phyloP scores from a whole-genome alignment of 1,139 yeast genomes.

The Yamadazyma sp. region DNA sequence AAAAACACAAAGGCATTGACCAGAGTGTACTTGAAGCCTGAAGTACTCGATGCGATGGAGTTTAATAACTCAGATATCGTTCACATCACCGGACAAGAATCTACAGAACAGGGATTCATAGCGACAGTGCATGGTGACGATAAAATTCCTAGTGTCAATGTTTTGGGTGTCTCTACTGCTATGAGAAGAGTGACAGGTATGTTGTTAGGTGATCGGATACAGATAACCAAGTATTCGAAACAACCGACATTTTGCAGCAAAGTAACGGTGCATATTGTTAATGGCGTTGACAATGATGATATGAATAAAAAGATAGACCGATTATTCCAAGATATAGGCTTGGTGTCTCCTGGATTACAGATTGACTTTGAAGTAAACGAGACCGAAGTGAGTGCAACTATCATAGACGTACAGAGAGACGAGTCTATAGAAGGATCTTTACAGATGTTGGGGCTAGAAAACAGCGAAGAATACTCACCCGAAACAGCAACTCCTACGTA shows the following conservation, averaged over 20 bases:
- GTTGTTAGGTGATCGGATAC: conserved; percentile 71
- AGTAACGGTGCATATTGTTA: conserved; percentile 16
- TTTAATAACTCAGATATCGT: conserved; percentile 56
- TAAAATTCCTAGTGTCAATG: conserved; percentile 48
- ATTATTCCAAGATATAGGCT: conserved; percentile 48
- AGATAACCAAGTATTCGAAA: conserved; percentile 39
- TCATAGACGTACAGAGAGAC: conserved; percentile 23
- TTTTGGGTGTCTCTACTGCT: conserved; percentile 50
- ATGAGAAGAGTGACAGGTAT: conserved; percentile 57
- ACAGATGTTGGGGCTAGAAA: conserved; percentile 24
- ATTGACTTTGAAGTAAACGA: conserved; percentile 15
- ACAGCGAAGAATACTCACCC: conserved; percentile 10
- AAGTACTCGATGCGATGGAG: conserved; percentile 54
- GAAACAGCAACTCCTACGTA: conserved; percentile 45
- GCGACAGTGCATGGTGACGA: conserved; percentile 43
- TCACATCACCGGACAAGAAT: conserved; percentile 46
- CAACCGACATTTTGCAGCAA: conserved; percentile 54
- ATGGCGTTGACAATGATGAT: conserved; percentile 8
- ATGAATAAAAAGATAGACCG: conserved; percentile 29
- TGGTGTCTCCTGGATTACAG: conserved; percentile 55
- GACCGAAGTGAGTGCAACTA: conserved; percentile 9
- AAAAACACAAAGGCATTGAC: conserved; percentile 30
- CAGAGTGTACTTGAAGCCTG: conserved; percentile 51
- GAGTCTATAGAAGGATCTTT: conserved; percentile 23
- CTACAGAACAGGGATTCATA: conserved; percentile 44